Base-by-base conservation (phyloP, 306 rosid genomes). In the Castanopsis chinensis region DNA sequence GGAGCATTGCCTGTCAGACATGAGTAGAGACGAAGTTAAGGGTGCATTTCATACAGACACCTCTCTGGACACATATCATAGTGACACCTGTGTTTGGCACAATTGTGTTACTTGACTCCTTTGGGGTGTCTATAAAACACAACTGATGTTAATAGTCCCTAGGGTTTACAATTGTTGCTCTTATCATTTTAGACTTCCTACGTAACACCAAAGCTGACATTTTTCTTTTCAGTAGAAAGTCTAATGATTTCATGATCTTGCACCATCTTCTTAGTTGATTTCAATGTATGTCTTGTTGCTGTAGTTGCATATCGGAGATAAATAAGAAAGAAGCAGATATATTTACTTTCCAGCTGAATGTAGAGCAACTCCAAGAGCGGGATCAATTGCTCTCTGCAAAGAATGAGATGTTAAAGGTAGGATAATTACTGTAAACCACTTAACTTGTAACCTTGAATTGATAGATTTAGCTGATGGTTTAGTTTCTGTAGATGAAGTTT, bases 351-450 rank as follows among this genome's bases (percentile, higher is more conserved):
- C 92, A 88, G 76, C 91, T 93, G 75, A 85, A 85, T 37, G 35
- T 86, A 35, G 91, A 90, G 80, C 87, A 86, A 87, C 92, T 95
- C 71, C 88, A 84, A 78, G 96, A 91, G 77, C 91, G 90, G 82
- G 96, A 91, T 85, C 97, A 89, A 63, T 77, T 95, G 82, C 96
- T 92, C 85, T 91, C 86, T n/a, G 92, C 91, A 68, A 92, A 95
- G 84, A 95, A 91, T 78, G 98, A 90, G 78, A 91, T 90, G 90
- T 71, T 95, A 87, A 92, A 92, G 94, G 99, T 91, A 78, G 41
- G 80, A 53, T 68, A 23, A 28, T 74, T 68, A 53, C 27, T 52
- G 2, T 10, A 20, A 79, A 67, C 43, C n/a, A 20, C 19, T 53
- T 37, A 13, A 3, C 35, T 70, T 59, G 76, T 28, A 25, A 19